Evolutionary conservation across 257 asterid species (phyloP).

Genomic region (Henckelia pumila): DNA sequence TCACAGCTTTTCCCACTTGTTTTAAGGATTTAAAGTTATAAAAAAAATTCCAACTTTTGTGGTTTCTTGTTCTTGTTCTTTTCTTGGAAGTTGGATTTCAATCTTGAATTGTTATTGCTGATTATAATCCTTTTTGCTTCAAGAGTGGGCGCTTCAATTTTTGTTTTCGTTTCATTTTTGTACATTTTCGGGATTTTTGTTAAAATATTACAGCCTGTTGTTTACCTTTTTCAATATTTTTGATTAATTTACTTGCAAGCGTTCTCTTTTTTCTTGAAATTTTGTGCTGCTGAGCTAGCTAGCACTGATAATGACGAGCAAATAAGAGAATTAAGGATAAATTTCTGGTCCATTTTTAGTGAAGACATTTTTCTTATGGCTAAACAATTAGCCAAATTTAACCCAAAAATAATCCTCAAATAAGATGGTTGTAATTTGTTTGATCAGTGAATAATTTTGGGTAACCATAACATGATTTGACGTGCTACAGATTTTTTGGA

Average conservation of each 20-base stretch:
- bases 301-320: constrained; percentile 31
- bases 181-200: constrained; percentile 11
- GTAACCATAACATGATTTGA: constrained; percentile 42
- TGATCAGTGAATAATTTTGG: constrained; percentile 23
- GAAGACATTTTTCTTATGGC: constrained; percentile 15
- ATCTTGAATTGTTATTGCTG: constrained; percentile 5
- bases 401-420: constrained; percentile 20
- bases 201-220: constrained; percentile 9
- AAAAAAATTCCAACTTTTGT: too few relatives aligned
- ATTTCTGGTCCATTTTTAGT: constrained; percentile 20
- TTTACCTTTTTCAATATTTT: constrained; percentile 26
- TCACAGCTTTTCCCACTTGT: neutral
- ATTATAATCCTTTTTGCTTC: constrained; percentile 1
- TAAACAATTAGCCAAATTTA: constrained; percentile 28
- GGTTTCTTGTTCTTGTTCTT: too few relatives aligned
- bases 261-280: constrained; percentile 33
- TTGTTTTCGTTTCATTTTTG: constrained; percentile 2
- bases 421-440: constrained; percentile 18
- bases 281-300: too few relatives aligned
- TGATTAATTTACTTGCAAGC: constrained; percentile 19
- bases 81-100: too few relatives aligned
- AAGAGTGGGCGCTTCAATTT: constrained; percentile 14
- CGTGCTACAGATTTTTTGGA: constrained; percentile 38
- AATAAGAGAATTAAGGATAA: constrained; percentile 24
- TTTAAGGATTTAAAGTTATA: neutral